These are phyloP conservation scores for Hyaloperonospora brassicae DNA, from an alignment of 352 stramenopile species.

Conservation along the genomic window DNA sequence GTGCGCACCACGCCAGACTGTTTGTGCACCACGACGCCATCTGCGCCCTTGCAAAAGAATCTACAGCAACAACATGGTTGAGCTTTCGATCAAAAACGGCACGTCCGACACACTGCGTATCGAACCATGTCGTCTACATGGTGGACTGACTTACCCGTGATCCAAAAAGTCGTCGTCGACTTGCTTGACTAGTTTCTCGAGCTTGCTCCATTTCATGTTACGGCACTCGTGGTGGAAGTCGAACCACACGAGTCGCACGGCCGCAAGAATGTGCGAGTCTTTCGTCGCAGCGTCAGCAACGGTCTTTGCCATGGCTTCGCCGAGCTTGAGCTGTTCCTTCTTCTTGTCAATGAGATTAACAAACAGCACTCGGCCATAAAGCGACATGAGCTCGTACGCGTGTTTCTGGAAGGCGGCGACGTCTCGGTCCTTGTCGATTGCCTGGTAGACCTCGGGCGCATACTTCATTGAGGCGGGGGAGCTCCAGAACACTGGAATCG, in stretches of 20 bases:
- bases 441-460: constrained; percentile 80
- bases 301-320: constrained; percentile 83
- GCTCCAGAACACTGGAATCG: constrained; percentile 92
- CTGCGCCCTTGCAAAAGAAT: constrained; percentile 48
- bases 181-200: constrained; percentile 85
- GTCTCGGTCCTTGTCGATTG: constrained; percentile 32
- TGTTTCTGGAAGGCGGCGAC: constrained; percentile 51
- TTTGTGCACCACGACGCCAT: constrained; percentile 41
- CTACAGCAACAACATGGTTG: constrained; percentile 15
- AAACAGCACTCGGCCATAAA: constrained; percentile 77
- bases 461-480: constrained; percentile 90
- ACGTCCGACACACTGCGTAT: background rate
- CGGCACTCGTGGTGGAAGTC: constrained; percentile 96
- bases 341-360: constrained; percentile 95
- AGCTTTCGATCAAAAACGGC: background rate
- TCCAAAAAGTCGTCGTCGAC: constrained; percentile 80
- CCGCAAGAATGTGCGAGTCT: constrained; percentile 58
- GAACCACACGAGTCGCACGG: constrained; percentile 88
- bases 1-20: constrained; percentile 92
- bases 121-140: background rate
- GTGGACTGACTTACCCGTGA: constrained; percentile 31
- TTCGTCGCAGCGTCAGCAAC: constrained; percentile 38
- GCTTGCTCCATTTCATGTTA: constrained; percentile 89
- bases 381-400: constrained; percentile 50
- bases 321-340: constrained; percentile 89